A percentile compares a stretch with the other conserved stretches of the same genome.
Evolutionary conservation across 441 rosid genomes (phyloP).

Genomic region (Eutrema salsugineum): DNA sequence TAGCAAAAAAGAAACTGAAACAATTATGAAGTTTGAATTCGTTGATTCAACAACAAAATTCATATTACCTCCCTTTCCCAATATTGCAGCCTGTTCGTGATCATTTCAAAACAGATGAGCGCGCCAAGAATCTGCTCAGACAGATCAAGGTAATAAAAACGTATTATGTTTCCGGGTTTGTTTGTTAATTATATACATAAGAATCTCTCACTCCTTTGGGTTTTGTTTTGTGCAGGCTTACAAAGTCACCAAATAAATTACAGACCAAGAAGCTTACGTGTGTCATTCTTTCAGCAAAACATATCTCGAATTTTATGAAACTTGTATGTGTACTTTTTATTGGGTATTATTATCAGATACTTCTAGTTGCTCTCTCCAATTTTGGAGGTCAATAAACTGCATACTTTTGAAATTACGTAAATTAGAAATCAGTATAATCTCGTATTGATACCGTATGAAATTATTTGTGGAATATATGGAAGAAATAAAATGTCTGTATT

Average conservation of each 20-base stretch:
- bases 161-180: not conserved
- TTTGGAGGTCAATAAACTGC: not conserved
- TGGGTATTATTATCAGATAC: not conserved
- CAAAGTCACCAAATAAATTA: slow-evolving; percentile 38
- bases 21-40: not conserved
- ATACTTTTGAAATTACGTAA: not conserved
- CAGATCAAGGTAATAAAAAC: slow-evolving; percentile 48
- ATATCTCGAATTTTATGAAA: not conserved
- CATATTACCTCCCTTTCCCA: not conserved
- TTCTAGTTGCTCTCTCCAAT: not conserved
- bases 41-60: not conserved
- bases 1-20: not conserved
- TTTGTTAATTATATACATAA: not conserved
- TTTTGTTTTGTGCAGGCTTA: slow-evolving; percentile 35
- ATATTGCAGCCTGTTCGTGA: slow-evolving; percentile 74
- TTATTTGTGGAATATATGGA: too few species aligned
- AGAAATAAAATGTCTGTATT: too few species aligned
- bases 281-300: not conserved
- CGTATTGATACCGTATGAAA: not conserved
- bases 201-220: not conserved
- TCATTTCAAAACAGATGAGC: slow-evolving; percentile 58
- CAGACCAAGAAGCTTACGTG: not conserved
- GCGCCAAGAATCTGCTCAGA: slow-evolving; percentile 66
- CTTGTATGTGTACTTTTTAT: not conserved
- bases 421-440: not conserved